Evolutionary conservation across 73 alveolate species (phyloP), one percentile per base, ranked within the genome.

Genomic region (Symbiodinium pilosum): DNA sequence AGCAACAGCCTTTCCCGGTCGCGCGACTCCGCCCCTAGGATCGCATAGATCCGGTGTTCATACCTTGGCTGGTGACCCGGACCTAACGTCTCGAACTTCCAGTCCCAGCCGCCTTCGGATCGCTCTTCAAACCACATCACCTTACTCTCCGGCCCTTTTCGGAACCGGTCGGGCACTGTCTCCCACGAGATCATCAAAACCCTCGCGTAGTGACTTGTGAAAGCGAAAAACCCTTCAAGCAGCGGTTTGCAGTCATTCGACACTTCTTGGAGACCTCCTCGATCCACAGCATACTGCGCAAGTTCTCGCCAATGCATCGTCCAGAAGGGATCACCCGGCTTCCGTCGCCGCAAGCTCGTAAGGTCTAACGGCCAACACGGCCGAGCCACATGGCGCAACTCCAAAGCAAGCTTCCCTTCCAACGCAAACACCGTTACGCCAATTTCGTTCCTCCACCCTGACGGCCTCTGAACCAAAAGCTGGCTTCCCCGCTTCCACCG

Each of bases 1-100:
- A 59, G 77, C 77, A 59, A 24, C 77, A 59, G 77, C 77, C 77
- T 20, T 28, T 59, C 77, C 77, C 77, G 77, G 77, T 59, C 77
- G n/a, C 77, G 77, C 77, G 77, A 20, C 39, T 59, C 77, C 77
- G 77, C 77, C 38, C 77, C 77, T 36, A 59, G 77, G 39, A 59
- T 36, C 77, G 28, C 18, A 16, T 59, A 59, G 5, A 59, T 59
- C 77, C 77, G 18, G 0, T 36, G 38, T 59, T 59, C 77, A 36
- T 24, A 1, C 3, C 77, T 1, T 12, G 39, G 77, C 5, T 59
- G 77, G 36, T 24, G 77, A 0, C 39, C 77, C 1, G 38, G 77
- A 16, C n/a, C 34, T 9, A 12, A 1, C 77, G 9, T 59, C 77
- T 59, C 77, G 28, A 59, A 8, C 73, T 56, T 56, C 73, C 73